Evolutionary conservation across 225 moss, liverwort and hornwort genomes (phyloP).

Genomic region (Marchantia polymorpha): DNA sequence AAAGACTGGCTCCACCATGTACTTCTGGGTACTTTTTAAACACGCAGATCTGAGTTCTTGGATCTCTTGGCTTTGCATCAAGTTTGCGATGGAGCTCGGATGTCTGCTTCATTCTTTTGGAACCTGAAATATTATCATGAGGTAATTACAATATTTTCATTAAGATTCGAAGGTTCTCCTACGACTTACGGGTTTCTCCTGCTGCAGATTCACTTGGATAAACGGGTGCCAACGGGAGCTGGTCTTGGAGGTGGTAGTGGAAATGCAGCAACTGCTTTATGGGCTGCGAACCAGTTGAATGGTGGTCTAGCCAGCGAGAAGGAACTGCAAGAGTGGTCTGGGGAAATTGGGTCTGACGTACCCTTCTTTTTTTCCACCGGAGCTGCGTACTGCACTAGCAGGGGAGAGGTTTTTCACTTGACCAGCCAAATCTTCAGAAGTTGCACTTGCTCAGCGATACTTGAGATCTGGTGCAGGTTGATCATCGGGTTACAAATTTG

Average conservation of each 20-base stretch:
- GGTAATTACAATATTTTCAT: background rate
- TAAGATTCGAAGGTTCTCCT: background rate
- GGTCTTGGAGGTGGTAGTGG: conserved; percentile 94
- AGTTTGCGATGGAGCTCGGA: background rate
- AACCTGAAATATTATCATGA: no score
- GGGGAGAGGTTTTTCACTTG: conserved; percentile 63
- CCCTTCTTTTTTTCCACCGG: conserved; percentile 89
- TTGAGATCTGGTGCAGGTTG: background rate
- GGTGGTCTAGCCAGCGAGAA: conserved; percentile 66
- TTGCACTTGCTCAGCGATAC: background rate
- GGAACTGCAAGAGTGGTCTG: conserved; percentile 88
- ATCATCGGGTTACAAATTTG: no score
- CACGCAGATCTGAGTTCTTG: background rate
- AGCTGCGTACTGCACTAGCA: conserved; percentile 81
- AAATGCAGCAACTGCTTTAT: conserved; percentile 90
- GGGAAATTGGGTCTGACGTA: conserved; percentile 82
- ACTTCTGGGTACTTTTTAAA: conserved; percentile 60
- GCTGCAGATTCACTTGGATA: conserved; percentile 78
- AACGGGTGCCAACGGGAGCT: conserved; percentile 89
- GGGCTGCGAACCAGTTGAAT: conserved; percentile 86
- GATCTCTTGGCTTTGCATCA: background rate
- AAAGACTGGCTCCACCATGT: conserved; percentile 75
- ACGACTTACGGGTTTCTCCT: background rate
- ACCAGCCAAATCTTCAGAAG: background rate
- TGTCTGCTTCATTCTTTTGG: background rate